Base-by-base conservation (phyloP, 2,329 filamentous ascomycete genomes). In the Paraconiothyrium brasiliense region DNA sequence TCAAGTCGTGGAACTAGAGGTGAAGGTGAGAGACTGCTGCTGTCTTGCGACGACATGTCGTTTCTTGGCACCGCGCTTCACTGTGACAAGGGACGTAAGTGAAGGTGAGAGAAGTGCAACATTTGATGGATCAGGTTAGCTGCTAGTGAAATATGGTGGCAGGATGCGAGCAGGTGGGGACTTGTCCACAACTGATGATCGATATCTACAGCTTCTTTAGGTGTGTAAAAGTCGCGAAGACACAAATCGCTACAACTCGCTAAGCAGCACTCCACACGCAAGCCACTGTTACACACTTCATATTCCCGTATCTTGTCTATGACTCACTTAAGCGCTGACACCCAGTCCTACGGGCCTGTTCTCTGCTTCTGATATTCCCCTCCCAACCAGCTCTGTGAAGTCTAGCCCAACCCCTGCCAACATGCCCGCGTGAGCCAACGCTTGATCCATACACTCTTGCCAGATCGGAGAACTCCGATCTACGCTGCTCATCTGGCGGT, bases 361-460 rank as follows among this genome's bases (percentile, higher is more conserved):
- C 24, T 59, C 59, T 4, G 32, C 62, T 16, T 69, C 71, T 2
- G 58, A 61, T 6, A 71, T 59, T 0, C 67, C 68, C 51, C 62
- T 75, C 7, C 91, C 92, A 14, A 97, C 89, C 59, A 98, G 79
- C 67, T 92, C 92, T 59, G 86, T 87, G 75, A 99, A 98, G 78
- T 99, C 94, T 35, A 99, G 81, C 0, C 94, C 94, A 24, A 97
- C 94, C 63, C 96, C 92, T 6, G 87, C 86, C 61, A 99, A 82
- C 83, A 95, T 89, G 61, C 84, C 85, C 0, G 92, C 92, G 79
- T 98, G 94, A 57, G 90, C 88, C 76, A 88, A 90, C 4, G 94
- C 93, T 67, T 91, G 86, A 47, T 90, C 87, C 82, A 97, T 89
- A 79, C 95, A 98, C 72, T 92, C 87, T 57, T 86, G 86, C 92